A percentile compares a stretch with the other conserved stretches of the same genome.
These are phyloP conservation scores for Rhizopogon vesiculosus DNA, from an alignment of 768 basidiomycete species.

Conservation along the genomic window DNA sequence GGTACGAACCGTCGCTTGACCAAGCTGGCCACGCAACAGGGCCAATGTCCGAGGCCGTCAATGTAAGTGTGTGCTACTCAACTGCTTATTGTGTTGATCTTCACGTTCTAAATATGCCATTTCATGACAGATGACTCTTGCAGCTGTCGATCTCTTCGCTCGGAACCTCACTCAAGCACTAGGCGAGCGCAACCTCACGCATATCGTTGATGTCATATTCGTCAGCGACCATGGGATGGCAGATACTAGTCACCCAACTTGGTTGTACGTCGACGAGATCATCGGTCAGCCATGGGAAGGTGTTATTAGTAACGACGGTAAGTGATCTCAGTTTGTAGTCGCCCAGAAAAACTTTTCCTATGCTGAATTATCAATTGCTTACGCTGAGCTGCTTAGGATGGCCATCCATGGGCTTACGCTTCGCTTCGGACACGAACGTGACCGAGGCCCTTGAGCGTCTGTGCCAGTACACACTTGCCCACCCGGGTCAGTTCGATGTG, in stretches of 20 bases:
- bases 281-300: conserved; percentile 60
- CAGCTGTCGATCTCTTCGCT: conserved; percentile 69
- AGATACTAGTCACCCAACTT: conserved; percentile 74
- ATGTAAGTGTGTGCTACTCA: conserved; percentile 41
- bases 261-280: conserved; percentile 79
- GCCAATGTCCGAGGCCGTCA: conserved; percentile 63
- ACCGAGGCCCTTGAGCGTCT: conserved; percentile 53
- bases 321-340: not conserved
- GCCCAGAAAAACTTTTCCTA: conserved; percentile 9
- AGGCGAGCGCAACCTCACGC: conserved; percentile 65
- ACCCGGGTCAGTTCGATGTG: conserved; percentile 64
- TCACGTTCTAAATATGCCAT: not conserved
- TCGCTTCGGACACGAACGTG: conserved; percentile 53
- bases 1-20: conserved; percentile 82
- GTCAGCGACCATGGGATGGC: conserved; percentile 94
- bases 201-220: conserved; percentile 85
- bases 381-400: conserved; percentile 53
- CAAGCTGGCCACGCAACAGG: conserved; percentile 78
- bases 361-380: conserved; percentile 10
- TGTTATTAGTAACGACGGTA: conserved; percentile 22
- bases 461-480: not conserved
- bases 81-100: not conserved
- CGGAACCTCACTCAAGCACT: conserved; percentile 61
- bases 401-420: conserved; percentile 86
- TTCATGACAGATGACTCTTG: conserved; percentile 51